phyloP scores from a whole-genome alignment of 768 basidiomycete genomes.

The Panaeolus cyanescens region DNA sequence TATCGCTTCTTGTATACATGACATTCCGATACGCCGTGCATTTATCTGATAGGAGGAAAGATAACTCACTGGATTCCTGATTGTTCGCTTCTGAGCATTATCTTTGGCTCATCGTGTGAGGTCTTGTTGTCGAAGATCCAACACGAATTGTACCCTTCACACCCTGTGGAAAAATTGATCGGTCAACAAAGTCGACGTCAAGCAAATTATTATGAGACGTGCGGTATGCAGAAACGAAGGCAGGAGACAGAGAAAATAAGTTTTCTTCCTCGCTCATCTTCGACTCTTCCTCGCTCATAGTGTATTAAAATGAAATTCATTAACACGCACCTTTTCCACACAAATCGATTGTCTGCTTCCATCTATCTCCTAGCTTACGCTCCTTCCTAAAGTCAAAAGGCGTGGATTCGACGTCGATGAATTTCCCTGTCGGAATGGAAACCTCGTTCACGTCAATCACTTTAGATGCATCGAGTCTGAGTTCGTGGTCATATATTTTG shows the following conservation, averaged over 20 bases:
- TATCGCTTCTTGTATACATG: no score
- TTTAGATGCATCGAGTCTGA: slow-evolving; percentile 28
- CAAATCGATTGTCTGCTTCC: slow-evolving; percentile 31
- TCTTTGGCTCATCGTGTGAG: slow-evolving; percentile 27
- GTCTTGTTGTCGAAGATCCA: slow-evolving; percentile 48
- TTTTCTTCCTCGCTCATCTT: no score
- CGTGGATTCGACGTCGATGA: slow-evolving; percentile 27
- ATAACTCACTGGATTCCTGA: slow-evolving; percentile 53
- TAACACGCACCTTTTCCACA: slow-evolving; percentile 26
- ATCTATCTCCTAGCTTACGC: slow-evolving; percentile 31
- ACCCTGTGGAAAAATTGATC: no score
- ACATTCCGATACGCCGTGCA: no score
- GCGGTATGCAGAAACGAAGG: no score
- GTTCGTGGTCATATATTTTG: slow-evolving; percentile 34
- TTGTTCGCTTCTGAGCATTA: slow-evolving; percentile 46
- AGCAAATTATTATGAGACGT: no score
- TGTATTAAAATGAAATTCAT: background rate
- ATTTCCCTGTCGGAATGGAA: slow-evolving; percentile 40
- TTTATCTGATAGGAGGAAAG: no score
- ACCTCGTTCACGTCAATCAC: slow-evolving; percentile 42
- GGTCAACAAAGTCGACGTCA: no score
- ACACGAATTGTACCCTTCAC: slow-evolving; percentile 49
- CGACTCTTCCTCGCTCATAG: background rate
- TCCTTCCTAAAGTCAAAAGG: slow-evolving; percentile 44
- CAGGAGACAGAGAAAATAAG: no score